Percentiles rank a stretch among this genome's conserved stretches.
These are phyloP conservation scores for Ceratobasidium sp. DNA, from an alignment of 1,284 basidiomycete species.

Conservation along the genomic window DNA sequence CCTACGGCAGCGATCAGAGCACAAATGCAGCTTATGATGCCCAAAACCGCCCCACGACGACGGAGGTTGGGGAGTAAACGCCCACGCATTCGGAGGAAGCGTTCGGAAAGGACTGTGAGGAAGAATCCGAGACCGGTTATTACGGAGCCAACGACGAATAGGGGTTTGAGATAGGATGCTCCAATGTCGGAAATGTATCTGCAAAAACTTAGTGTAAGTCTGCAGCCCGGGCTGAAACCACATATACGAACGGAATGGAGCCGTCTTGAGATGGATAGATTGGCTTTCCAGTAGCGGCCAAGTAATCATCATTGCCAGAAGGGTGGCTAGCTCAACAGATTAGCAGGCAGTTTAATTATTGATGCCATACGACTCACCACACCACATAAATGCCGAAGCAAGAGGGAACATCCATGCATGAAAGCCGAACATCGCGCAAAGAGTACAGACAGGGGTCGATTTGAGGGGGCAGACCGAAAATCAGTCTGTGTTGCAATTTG, in stretches of 20 bases:
- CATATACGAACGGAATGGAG: constrained; percentile 64
- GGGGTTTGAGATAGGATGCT: constrained; percentile 75
- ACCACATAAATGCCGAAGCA: constrained; percentile 35
- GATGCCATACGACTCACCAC: constrained; percentile 24
- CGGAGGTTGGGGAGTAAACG: constrained; percentile 71
- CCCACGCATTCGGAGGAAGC: constrained; percentile 72
- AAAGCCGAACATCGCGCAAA: constrained; percentile 34
- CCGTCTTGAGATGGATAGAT: constrained; percentile 66
- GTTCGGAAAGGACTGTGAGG: constrained; percentile 69
- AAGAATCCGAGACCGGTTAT: constrained; percentile 74
- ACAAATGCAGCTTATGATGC: constrained; percentile 69
- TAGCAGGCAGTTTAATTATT: constrained; percentile 2
- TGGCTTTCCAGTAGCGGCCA: constrained; percentile 67
- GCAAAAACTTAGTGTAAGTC: neutral
- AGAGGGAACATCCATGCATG: constrained; percentile 30
- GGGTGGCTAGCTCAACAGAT: constrained; percentile 59
- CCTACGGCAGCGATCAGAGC: constrained; percentile 68
- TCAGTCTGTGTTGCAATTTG: neutral
- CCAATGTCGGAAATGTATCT: constrained; percentile 77
- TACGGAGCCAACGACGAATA: constrained; percentile 73
- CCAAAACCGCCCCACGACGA: constrained; percentile 67
- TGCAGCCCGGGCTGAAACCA: neutral
- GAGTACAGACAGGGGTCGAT: neutral
- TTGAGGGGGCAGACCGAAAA: neutral
- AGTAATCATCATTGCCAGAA: constrained; percentile 75